A percentile compares a stretch with the other conserved stretches of the same genome.
Evolutionary conservation across 495 filamentous ascomycete species (phyloP).

Genomic region (Penicillium longicatenatum): DNA sequence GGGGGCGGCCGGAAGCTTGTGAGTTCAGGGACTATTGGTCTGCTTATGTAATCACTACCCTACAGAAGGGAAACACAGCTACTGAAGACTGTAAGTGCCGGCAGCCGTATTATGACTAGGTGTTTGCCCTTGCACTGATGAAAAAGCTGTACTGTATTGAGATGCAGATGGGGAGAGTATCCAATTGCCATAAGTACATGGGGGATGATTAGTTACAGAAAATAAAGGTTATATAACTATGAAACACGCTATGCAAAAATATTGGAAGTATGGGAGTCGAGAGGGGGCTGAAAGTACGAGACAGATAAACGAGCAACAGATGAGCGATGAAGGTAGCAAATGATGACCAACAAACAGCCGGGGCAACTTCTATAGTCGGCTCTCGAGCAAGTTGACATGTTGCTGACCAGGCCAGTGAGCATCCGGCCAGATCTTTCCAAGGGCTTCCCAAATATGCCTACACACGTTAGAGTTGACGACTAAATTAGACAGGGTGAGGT

Average conservation of each 20-base stretch:
- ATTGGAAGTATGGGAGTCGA: conserved; percentile 3
- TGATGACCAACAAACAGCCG: neutral
- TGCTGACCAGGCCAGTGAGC: conserved; percentile 74
- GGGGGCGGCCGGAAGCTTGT: neutral
- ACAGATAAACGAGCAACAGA: neutral
- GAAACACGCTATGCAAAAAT: conserved; percentile 9
- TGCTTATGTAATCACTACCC: neutral
- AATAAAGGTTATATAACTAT: neutral
- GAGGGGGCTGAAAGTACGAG: conserved; percentile 5
- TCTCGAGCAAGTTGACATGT: conserved; percentile 63
- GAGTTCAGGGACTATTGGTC: neutral
- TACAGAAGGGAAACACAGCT: neutral
- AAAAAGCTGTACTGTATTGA: neutral
- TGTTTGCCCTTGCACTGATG: no score
- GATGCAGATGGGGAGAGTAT: neutral
- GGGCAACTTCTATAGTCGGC: conserved; percentile 47
- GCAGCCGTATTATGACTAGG: no score
- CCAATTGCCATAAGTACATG: neutral
- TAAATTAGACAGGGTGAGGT: neutral
- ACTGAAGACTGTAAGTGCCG: no score
- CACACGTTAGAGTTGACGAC: conserved; percentile 4
- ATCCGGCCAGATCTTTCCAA: conserved; percentile 82
- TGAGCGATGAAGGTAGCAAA: neutral
- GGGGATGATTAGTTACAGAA: neutral
- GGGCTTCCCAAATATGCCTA: conserved; percentile 88